A percentile compares a stretch with the other conserved stretches of the same genome.
Conservation (phyloP, 164 flowering plant species). For the Vitis cinerea region DNA sequence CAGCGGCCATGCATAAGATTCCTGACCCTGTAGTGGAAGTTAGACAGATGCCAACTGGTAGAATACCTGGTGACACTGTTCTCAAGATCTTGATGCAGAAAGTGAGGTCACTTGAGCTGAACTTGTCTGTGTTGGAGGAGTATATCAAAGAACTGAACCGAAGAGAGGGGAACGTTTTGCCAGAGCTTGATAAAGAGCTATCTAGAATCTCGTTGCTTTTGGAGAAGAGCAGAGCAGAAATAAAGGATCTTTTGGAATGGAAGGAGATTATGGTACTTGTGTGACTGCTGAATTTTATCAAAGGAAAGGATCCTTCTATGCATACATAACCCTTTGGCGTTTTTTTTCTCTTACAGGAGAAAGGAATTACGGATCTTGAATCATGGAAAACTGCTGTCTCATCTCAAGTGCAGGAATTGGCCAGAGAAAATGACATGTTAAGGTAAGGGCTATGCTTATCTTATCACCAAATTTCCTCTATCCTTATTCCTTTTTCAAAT, state of each 20-base stretch:
- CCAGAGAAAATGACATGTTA: constrained; percentile 45
- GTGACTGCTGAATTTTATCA: not conserved
- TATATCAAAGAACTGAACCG: constrained; percentile 60
- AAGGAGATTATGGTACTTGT: constrained; percentile 50
- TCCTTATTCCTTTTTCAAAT: not conserved
- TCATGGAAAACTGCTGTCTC: constrained; percentile 60
- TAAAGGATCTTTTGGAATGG: constrained; percentile 55
- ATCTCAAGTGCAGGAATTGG: constrained; percentile 48
- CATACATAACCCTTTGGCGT: constrained; percentile 2
- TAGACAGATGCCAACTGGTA: constrained; percentile 52
- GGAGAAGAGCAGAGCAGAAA: constrained; percentile 46
- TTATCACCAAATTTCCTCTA: not conserved
- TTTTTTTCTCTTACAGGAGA: constrained; percentile 40
- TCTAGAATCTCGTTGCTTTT: constrained; percentile 32
- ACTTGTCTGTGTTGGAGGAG: constrained; percentile 69
- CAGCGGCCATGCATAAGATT: constrained; percentile 20
- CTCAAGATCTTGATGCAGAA: constrained; percentile 84
- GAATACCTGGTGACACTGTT: constrained; percentile 70
- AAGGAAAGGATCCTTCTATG: not conserved
- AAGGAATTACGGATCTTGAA: constrained; percentile 32
- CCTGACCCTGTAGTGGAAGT: constrained; percentile 54
- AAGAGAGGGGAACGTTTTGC: constrained; percentile 45
- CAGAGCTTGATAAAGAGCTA: constrained; percentile 58
- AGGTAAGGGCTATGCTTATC: constrained; percentile 43
- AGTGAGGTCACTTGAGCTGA: constrained; percentile 64